phyloP scores from a whole-genome alignment of 805 yeast species.

The Teunomyces funiuensis region DNA sequence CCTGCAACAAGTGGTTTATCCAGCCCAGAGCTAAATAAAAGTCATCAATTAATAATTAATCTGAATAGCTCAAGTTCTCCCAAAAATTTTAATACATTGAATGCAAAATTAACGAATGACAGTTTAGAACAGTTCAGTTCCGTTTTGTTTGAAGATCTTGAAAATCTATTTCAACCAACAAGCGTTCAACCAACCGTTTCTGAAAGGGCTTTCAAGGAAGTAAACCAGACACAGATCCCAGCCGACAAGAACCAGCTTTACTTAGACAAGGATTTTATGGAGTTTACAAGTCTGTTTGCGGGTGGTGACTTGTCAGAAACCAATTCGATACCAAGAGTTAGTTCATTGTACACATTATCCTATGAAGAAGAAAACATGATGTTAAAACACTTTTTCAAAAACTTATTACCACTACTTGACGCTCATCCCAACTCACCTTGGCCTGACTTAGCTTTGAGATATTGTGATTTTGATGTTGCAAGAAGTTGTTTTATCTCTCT shows the following conservation, averaged over 20 bases:
- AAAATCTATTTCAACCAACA: conserved; percentile 18
- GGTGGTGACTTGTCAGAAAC: neutral
- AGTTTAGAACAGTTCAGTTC: conserved; percentile 22
- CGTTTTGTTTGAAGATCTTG: conserved; percentile 26
- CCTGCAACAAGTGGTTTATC: neutral
- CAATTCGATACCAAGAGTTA: neutral
- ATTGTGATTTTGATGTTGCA: conserved; percentile 58
- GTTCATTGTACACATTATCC: conserved; percentile 19
- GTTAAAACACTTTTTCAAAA: conserved; percentile 55
- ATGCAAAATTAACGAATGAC: conserved; percentile 13
- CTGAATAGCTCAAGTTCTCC: neutral
- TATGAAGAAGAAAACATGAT: conserved; percentile 54
- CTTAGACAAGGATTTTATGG: conserved; percentile 3
- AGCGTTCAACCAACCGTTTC: neutral
- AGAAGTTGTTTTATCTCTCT: conserved; percentile 57
- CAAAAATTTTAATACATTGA: neutral
- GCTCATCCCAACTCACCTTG: conserved; percentile 63
- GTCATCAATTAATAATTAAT: neutral
- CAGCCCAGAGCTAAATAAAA: neutral
- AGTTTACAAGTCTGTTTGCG: conserved; percentile 1
- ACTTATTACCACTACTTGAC: conserved; percentile 52
- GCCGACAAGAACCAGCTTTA: conserved; percentile 1
- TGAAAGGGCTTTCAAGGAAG: neutral
- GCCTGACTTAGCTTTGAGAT: conserved; percentile 58
- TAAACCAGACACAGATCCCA: neutral